Conservation (phyloP, 1,284 basidiomycete genomes). For the Sparassis latifolia region DNA sequence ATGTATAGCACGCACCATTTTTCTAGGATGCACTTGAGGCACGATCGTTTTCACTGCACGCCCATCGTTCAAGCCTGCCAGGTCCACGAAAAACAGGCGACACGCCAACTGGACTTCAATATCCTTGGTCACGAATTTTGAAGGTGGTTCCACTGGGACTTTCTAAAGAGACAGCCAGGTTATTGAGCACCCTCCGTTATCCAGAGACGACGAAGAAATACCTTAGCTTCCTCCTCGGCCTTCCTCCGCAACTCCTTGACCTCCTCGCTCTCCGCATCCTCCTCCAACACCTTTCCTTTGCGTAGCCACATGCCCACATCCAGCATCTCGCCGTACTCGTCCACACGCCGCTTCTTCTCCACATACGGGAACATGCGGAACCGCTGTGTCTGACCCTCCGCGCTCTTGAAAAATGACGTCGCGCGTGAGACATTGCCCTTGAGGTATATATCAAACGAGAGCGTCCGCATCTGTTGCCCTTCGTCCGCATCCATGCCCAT, state of each 20-base stretch:
- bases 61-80: slow-evolving; percentile 95
- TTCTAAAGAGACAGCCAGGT: slow-evolving; percentile 36
- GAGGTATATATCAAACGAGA: slow-evolving; percentile 94
- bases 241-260: slow-evolving; percentile 66
- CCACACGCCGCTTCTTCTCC: slow-evolving; percentile 87
- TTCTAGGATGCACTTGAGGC: slow-evolving; percentile 93
- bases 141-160: slow-evolving; percentile 77
- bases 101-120: slow-evolving; percentile 79
- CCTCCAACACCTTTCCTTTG: slow-evolving; percentile 83
- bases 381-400: slow-evolving; percentile 62
- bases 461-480: slow-evolving; percentile 54
- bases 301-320: slow-evolving; percentile 93
- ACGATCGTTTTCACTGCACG: slow-evolving; percentile 96
- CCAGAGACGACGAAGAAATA: slow-evolving; percentile 26
- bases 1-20: slow-evolving; percentile 55
- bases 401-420: slow-evolving; percentile 79
- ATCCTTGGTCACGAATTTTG: slow-evolving; percentile 80
- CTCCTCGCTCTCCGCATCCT: slow-evolving; percentile 81
- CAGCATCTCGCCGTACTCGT: slow-evolving; percentile 93
- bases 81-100: slow-evolving; percentile 84
- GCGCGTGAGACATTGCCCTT: slow-evolving; percentile 87
- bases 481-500: slow-evolving; percentile 60
- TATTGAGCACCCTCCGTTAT: neutral
- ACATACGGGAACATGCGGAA: slow-evolving; percentile 98
- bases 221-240: slow-evolving; percentile 78